Conservation (phyloP, 331 rosid species). For the Phaseolus coccineus region DNA sequence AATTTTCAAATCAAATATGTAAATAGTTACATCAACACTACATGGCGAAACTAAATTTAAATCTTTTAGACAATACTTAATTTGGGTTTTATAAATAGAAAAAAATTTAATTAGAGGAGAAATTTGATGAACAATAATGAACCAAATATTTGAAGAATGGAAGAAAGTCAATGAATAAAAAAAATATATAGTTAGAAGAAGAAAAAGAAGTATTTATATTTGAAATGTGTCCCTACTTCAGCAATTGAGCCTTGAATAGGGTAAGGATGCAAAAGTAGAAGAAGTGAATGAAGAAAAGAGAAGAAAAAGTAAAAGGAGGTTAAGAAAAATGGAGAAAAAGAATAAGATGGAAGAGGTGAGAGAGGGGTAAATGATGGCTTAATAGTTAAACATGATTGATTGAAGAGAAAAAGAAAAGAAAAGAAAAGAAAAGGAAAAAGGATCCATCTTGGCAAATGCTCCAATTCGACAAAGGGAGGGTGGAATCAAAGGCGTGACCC, state of each 20-base stretch:
- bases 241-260: not conserved
- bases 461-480: constrained; percentile 2
- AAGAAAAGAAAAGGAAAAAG: not conserved
- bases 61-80: no score
- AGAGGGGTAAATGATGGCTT: not conserved
- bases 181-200: no score
- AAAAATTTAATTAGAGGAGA: no score
- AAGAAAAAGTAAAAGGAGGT: constrained; percentile 1
- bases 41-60: no score
- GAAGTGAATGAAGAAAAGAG: not conserved
- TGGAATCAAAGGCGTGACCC: constrained; percentile 6
- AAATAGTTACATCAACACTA: no score
- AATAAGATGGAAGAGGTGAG: no score
- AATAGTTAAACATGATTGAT: not conserved
- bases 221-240: no score
- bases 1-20: no score
- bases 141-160: no score
- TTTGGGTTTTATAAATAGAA: no score
- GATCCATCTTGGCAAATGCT: constrained; percentile 16
- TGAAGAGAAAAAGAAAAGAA: not conserved
- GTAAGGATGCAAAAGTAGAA: not conserved
- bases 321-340: not conserved
- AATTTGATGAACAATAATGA: no score
- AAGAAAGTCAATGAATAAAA: no score
- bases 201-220: not conserved